Evolutionary conservation across 129 eudicot species (phyloP).

Genomic region (Mikania micrantha): DNA sequence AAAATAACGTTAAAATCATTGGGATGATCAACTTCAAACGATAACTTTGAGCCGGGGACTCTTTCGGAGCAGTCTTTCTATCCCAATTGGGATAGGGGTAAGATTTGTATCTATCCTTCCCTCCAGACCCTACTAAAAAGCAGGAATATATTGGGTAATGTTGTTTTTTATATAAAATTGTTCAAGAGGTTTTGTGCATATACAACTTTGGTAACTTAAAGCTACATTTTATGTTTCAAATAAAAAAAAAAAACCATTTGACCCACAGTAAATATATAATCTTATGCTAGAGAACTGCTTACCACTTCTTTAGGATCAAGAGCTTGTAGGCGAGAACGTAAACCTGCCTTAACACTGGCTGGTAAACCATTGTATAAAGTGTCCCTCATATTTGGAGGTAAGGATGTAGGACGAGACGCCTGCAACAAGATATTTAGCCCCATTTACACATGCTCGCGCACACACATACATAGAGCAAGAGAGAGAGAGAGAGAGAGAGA

Average conservation of each 20-base stretch:
- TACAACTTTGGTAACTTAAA: neutral
- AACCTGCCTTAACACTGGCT: constrained; percentile 48
- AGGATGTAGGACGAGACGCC: constrained; percentile 88
- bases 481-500: too few species aligned
- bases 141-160: neutral
- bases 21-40: too few species aligned
- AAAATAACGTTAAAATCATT: too few species aligned
- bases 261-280: neutral
- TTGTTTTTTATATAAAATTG: neutral
- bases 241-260: too few species aligned
- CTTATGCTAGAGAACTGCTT: constrained; percentile 3
- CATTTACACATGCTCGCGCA: neutral
- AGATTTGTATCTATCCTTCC: too few species aligned
- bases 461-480: neutral
- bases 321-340: constrained; percentile 62
- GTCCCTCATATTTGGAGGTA: constrained; percentile 87
- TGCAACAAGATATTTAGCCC: neutral
- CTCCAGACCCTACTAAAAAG: too few species aligned
- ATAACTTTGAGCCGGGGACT: too few species aligned
- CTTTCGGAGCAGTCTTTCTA: too few species aligned
- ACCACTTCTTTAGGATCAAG: constrained; percentile 61
- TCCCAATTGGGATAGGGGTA: too few species aligned
- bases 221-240: neutral
- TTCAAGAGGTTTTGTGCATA: neutral
- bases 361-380: constrained; percentile 77